Evolutionary conservation across 768 basidiomycete genomes (phyloP), one percentile per base, ranked within the genome.

Genomic region (Podaxis sp.): DNA sequence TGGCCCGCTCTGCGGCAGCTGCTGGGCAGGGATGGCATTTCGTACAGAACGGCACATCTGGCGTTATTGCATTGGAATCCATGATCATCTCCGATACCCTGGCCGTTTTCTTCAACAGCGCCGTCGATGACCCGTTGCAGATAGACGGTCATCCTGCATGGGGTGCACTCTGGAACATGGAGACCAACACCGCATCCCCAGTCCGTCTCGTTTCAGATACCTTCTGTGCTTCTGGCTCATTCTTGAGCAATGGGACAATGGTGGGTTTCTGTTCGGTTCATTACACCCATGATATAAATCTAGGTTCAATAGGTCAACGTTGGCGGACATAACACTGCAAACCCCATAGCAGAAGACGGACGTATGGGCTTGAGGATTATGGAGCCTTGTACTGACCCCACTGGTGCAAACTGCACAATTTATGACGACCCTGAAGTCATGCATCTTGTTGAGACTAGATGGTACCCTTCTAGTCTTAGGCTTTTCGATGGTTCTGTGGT

Each of bases 71-170:
- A 17, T 64, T 73, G 12, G 72, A 73, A 64, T 65, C 70, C 10
- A 71, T 73, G 53, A 65, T 73, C 26, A 68, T 73, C n/a, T 71
- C 72, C 13, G 71, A 71, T n/a, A 71, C 67, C 15, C 66, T 73
- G 10, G 72, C 72, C 12, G 67, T 73, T 33, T 70, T 73, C 62
- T 71, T 72, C 48, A 71, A 73, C 38, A 55, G 70, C 46, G 72
- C 72, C 7, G 70, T 63, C 12, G 71, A 80, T 61, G 80, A 82
- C 49, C 76, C 79, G 7, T 68, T 81, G 1, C 72, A 67, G n/a
- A 70, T 81, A 62, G 72, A 79, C 56, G 76, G 75, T 2, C 79
- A 80, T 62, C 68, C 77, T 17, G 80, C 81, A 6, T 82, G 81
- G 81, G 78, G 76, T 36, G 78, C 77, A 6, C 68, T 82, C n/a